A percentile compares a stretch with the other conserved stretches of the same genome.
Evolutionary conservation across 192 early-diverging fungal species (phyloP).

Genomic region (Thoreauomyces humboldtii): DNA sequence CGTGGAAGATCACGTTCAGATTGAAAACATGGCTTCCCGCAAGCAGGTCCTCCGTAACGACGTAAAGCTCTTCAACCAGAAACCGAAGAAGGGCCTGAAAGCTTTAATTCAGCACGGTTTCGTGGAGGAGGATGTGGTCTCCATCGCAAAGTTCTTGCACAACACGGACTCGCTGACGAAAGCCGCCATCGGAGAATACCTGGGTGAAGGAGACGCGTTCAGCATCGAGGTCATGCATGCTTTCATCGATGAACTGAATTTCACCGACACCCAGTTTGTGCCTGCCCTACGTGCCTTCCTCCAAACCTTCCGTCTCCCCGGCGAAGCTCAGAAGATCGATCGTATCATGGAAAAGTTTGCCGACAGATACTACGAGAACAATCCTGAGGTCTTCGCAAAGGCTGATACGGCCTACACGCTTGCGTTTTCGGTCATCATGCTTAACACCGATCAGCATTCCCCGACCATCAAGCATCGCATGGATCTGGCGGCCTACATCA

Average conservation of each 20-base stretch:
- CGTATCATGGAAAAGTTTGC: constrained; percentile 70
- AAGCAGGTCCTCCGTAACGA: constrained; percentile 45
- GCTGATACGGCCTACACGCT: constrained; percentile 65
- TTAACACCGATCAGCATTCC: constrained; percentile 64
- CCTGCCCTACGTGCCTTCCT: constrained; percentile 53
- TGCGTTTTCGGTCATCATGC: constrained; percentile 65
- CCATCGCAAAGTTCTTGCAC: constrained; percentile 50
- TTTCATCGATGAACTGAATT: constrained; percentile 59
- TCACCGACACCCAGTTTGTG: constrained; percentile 53
- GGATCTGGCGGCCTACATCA: constrained; percentile 55
- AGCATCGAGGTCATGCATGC: constrained; percentile 59
- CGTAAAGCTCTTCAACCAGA: constrained; percentile 52
- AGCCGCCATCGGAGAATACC: constrained; percentile 56
- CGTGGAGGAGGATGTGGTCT: constrained; percentile 36
- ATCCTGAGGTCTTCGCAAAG: constrained; percentile 56
- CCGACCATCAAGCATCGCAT: constrained; percentile 59
- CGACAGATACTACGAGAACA: constrained; percentile 60
- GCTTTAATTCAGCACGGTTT: constrained; percentile 49
- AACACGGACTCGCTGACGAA: constrained; percentile 47
- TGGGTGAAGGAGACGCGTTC: constrained; percentile 53
- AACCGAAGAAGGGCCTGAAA: constrained; percentile 52
- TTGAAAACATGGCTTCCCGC: constrained; percentile 47
- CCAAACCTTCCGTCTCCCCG: constrained; percentile 61
- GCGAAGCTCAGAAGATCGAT: constrained; percentile 69
- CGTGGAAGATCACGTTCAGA: constrained; percentile 18